A percentile compares a stretch with the other conserved stretches of the same genome.
phyloP scores from a whole-genome alignment of 805 yeast genomes.

The Ogataea dorogensis region DNA sequence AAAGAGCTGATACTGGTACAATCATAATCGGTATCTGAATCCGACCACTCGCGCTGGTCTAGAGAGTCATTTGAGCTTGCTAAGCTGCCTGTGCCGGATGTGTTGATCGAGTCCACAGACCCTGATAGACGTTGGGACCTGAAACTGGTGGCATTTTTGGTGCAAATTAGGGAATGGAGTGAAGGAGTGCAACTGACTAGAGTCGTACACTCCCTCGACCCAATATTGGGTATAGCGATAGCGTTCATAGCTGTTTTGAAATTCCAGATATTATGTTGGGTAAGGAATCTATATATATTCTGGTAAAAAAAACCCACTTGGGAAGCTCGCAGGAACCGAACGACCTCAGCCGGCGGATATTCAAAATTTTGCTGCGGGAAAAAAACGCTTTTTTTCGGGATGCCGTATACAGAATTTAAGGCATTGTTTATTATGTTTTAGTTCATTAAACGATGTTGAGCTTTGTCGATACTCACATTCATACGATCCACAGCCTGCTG shows the following conservation, averaged over 20 bases:
- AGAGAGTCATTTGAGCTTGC: slow-evolving; percentile 10
- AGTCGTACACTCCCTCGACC: background rate
- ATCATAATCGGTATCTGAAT: slow-evolving; percentile 11
- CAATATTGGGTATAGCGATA: background rate
- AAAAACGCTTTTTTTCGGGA: slow-evolving; percentile 5
- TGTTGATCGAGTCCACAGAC: slow-evolving; percentile 3
- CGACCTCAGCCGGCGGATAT: slow-evolving; percentile 1
- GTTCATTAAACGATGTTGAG: slow-evolving; percentile 7
- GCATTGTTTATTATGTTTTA: background rate
- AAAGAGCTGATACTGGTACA: slow-evolving; percentile 9
- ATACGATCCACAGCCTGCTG: slow-evolving; percentile 16
- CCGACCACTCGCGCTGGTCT: slow-evolving; percentile 8
- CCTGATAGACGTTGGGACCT: background rate
- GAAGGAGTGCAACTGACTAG: slow-evolving; percentile 1
- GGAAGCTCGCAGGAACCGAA: background rate
- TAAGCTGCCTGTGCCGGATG: slow-evolving; percentile 9
- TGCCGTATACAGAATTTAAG: background rate
- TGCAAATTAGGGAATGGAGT: background rate
- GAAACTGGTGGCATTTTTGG: slow-evolving; percentile 6
- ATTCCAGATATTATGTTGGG: background rate
- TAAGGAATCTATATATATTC: slow-evolving; percentile 1
- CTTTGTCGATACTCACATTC: slow-evolving; percentile 10
- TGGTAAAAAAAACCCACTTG: slow-evolving; percentile 3
- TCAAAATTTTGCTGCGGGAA: slow-evolving; percentile 1
- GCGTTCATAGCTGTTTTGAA: background rate